Conservation (phyloP, 139 green algal genomes). For the Haematococcus lacustris region DNA sequence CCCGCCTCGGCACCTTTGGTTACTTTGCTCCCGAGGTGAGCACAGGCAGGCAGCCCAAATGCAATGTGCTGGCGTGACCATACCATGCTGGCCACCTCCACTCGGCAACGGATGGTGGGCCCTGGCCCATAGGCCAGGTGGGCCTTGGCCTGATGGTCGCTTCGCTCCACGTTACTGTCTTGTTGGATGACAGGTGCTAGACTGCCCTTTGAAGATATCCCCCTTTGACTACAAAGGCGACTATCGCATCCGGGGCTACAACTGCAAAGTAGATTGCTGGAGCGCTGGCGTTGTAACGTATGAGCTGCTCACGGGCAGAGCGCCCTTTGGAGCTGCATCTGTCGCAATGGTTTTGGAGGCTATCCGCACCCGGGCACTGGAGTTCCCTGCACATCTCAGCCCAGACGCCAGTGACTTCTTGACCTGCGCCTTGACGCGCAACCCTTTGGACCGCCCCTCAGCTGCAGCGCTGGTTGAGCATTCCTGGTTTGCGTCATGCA, state of each 20-base stretch:
- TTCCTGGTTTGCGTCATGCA: constrained; percentile 18
- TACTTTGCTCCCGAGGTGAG: constrained; percentile 60
- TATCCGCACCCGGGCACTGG: constrained; percentile 21
- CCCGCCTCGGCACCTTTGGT: constrained; percentile 27
- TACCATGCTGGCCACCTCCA: too few relatives aligned
- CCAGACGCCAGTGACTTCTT: constrained; percentile 10
- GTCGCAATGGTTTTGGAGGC: constrained; percentile 28
- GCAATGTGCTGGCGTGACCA: too few relatives aligned
- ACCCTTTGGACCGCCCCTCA: constrained; percentile 10
- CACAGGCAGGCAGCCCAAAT: too few relatives aligned
- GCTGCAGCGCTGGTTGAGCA: constrained; percentile 16
- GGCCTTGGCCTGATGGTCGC: too few relatives aligned
- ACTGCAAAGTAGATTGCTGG: constrained; percentile 26
- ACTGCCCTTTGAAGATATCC: constrained; percentile 35
- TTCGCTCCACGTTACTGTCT: too few relatives aligned
- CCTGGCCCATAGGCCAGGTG: too few relatives aligned
- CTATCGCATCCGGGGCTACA: constrained; percentile 14
- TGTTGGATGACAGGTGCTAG: too few relatives aligned
- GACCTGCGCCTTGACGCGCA: constrained; percentile 5
- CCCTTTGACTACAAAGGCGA: constrained; percentile 46
- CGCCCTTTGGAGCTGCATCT: constrained; percentile 34
- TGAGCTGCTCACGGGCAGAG: constrained; percentile 36
- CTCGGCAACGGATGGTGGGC: too few relatives aligned
- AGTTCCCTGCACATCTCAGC: constrained; percentile 19
- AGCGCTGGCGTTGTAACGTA: constrained; percentile 35